Conservation (phyloP, 805 yeast species). For the Pichia thaimueangensis region DNA sequence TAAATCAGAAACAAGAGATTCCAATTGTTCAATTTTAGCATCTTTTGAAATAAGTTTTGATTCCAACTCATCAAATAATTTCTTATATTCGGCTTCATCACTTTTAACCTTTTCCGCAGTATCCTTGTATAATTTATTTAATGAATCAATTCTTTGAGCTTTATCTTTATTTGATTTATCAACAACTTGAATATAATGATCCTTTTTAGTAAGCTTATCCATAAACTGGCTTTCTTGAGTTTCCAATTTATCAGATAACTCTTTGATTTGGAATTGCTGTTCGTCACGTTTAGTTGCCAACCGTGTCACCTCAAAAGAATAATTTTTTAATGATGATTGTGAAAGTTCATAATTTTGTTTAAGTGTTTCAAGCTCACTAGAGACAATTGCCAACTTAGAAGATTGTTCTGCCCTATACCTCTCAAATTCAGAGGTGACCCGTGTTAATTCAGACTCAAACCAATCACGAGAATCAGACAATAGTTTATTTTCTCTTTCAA, state of each 20-base stretch:
- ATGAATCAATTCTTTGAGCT: conserved; percentile 42
- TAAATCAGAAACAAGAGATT: conserved; percentile 39
- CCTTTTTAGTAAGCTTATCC: conserved; percentile 55
- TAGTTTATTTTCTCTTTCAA: conserved; percentile 29
- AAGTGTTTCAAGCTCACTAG: conserved; percentile 32
- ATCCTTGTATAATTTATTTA: conserved; percentile 43
- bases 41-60: conserved; percentile 32
- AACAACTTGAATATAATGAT: conserved; percentile 51
- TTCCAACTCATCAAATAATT: conserved; percentile 32
- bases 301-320: conserved; percentile 32
- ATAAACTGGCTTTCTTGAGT: conserved; percentile 43
- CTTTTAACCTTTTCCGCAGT: conserved; percentile 34
- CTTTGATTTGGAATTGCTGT: conserved; percentile 39
- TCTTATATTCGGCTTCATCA: conserved; percentile 31
- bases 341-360: conserved; percentile 27
- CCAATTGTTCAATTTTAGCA: conserved; percentile 36
- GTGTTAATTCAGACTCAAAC: conserved; percentile 32
- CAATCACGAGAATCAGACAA: conserved; percentile 28
- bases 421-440: conserved; percentile 24
- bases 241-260: conserved; percentile 38
- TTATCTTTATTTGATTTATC: conserved; percentile 49
- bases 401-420: conserved; percentile 24
- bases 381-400: conserved; percentile 27
- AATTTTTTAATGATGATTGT: conserved; percentile 25
- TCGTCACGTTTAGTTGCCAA: conserved; percentile 36